Base-by-base conservation (phyloP, 495 filamentous ascomycete genomes). In the Daldinia vernicosa region DNA sequence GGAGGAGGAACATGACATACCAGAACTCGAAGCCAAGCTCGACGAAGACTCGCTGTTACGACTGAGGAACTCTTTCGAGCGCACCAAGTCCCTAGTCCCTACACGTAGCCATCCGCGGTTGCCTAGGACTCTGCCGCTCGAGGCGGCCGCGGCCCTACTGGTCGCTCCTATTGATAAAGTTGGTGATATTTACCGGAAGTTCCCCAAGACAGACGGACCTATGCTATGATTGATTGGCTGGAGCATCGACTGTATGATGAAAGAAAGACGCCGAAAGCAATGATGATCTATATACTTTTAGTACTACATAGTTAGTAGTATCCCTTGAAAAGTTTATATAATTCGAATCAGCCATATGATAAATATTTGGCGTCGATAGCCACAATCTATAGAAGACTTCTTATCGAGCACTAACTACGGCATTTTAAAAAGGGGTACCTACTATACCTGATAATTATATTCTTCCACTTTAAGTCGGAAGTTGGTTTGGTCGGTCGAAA, bases 71-170 rank as follows among this genome's bases (percentile, higher is more conserved):
- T 83, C 79, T 43, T 89, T 91, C 61, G 80, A 74, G 6, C 77
- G 86, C 12, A 89, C 88, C 30, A 91, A 91, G 78, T 79, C 80
- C 32, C 87, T 91, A 67, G 84, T 87, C 0, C 88, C 88, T 0
- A 85, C 84, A 1, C 79, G 84, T 5, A 83, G 83, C 28, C 88
- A 89, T 72, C 86, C 85, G 19, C 32, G 24, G 15, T 52, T 53
- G 24, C 32, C 59, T 24, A 32, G 40, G 7, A 6, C 53, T 52
- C 82, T 83, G 14, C 83, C 81, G 5, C 84, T 81, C 57, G 83
- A 85, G 76, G 85, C 79, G 5, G 82, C 75, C 0, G 81, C 70
- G 8, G 84, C 80, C n/a, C 52, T 87, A 69, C 14, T 87, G 70
- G 69, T 80, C 3, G 80, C 84, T 27, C 84, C 82, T 12, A 66